Conservation (phyloP, 148 eudicot genomes). For the Camellia sinensis region DNA sequence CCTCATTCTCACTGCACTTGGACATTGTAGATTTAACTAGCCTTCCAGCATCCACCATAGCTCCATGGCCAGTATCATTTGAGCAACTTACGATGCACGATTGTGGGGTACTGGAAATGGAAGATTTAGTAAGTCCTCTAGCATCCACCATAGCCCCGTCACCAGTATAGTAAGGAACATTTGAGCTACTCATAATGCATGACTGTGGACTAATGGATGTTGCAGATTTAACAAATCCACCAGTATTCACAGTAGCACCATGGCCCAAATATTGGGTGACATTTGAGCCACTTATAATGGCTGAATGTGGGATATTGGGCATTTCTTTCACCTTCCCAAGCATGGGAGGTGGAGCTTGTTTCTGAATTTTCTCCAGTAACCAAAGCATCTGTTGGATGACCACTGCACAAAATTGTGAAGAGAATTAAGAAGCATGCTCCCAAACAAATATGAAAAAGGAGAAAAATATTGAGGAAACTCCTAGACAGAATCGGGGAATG, state of each 20-base stretch:
- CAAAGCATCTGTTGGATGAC: slow-evolving; percentile 56
- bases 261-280: slow-evolving; percentile 18
- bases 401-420: slow-evolving; percentile 32
- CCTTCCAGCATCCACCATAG: slow-evolving; percentile 11
- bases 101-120: slow-evolving; percentile 27
- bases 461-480: background rate
- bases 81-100: slow-evolving; percentile 31
- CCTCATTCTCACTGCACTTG: slow-evolving; percentile 22
- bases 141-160: background rate
- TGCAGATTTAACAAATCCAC: slow-evolving; percentile 1
- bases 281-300: slow-evolving; percentile 21
- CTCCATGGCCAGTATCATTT: slow-evolving; percentile 17
- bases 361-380: slow-evolving; percentile 34
- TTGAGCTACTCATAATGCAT: slow-evolving; percentile 23
- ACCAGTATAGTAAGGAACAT: slow-evolving; percentile 16
- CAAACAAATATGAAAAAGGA: background rate
- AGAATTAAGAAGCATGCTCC: background rate
- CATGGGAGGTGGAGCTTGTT: slow-evolving; percentile 26
- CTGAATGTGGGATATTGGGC: slow-evolving; percentile 28
- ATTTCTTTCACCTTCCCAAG: slow-evolving; percentile 21
- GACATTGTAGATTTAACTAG: slow-evolving; percentile 10
- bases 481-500: background rate
- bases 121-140: slow-evolving; percentile 10
- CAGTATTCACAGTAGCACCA: background rate
- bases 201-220: slow-evolving; percentile 26